phyloP scores from a whole-genome alignment of 140 eudicot species.

The Flaveria floridana region DNA sequence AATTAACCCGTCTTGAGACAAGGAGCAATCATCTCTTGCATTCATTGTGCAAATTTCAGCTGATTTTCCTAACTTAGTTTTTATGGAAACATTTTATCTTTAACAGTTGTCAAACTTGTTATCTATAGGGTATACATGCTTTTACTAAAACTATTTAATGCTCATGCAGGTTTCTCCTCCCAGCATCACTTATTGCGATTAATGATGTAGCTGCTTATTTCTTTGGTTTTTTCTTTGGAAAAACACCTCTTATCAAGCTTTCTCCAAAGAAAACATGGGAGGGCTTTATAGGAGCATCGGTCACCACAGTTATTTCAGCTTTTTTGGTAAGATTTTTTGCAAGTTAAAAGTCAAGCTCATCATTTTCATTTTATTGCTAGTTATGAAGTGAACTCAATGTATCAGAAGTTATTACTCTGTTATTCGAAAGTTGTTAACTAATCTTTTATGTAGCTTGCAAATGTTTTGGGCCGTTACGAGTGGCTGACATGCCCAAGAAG shows the following conservation, averaged over 20 bases:
- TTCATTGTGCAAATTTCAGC: background rate
- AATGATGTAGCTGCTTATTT: constrained; percentile 79
- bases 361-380: background rate
- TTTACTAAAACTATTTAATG: background rate
- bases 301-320: constrained; percentile 70
- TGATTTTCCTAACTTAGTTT: background rate
- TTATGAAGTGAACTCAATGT: background rate
- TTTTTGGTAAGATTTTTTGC: constrained; percentile 52
- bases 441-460: constrained; percentile 60
- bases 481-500: constrained; percentile 92
- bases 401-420: background rate
- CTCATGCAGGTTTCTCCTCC: constrained; percentile 67
- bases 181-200: constrained; percentile 71
- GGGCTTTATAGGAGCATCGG: constrained; percentile 80
- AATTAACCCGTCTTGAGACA: background rate
- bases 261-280: constrained; percentile 96
- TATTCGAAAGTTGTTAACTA: constrained; percentile 1
- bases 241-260: constrained; percentile 73
- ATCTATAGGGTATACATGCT: background rate
- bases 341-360: constrained; percentile 6
- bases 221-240: constrained; percentile 80
- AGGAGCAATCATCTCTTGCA: background rate
- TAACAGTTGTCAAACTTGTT: background rate
- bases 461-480: constrained; percentile 57
- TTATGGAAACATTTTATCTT: background rate